A percentile compares a stretch with the other conserved stretches of the same genome.
Conservation (phyloP, 2,329 filamentous ascomycete genomes). For the Pseudogymnoascus pannorum region DNA sequence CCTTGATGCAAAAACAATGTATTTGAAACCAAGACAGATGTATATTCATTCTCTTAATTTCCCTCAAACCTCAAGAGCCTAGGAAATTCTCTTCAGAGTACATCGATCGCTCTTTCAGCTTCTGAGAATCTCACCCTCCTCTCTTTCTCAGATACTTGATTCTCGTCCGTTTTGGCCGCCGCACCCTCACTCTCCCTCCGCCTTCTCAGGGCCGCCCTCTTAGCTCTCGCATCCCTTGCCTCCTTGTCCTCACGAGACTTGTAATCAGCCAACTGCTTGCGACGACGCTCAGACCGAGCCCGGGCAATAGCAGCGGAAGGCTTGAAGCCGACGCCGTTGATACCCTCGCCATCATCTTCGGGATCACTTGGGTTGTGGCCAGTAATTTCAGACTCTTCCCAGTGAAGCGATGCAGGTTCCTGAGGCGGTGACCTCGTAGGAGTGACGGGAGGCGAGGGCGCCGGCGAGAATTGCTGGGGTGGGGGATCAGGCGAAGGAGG, state of each 20-base stretch:
- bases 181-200: conserved; percentile 12
- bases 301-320: conserved; percentile 55
- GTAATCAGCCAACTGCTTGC: conserved; percentile 56
- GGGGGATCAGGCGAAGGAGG: conserved; percentile 20
- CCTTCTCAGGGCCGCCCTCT: conserved; percentile 45
- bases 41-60: neutral
- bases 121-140: conserved; percentile 27
- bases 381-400: conserved; percentile 63
- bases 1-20: neutral
- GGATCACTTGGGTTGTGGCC: conserved; percentile 57
- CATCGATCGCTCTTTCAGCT: conserved; percentile 12
- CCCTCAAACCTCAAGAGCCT: neutral
- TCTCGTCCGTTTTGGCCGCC: conserved; percentile 8
- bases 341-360: conserved; percentile 59
- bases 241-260: conserved; percentile 53
- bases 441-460: neutral
- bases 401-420: conserved; percentile 51
- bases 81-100: neutral
- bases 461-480: neutral
- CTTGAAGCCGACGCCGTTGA: conserved; percentile 61
- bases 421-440: neutral
- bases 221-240: conserved; percentile 51
- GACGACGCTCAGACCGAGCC: conserved; percentile 47
- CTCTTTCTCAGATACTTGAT: conserved; percentile 18
- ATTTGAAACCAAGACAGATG: neutral